phyloP scores from a whole-genome alignment of 2,329 filamentous ascomycete genomes.

The Elsinoe arachidis region DNA sequence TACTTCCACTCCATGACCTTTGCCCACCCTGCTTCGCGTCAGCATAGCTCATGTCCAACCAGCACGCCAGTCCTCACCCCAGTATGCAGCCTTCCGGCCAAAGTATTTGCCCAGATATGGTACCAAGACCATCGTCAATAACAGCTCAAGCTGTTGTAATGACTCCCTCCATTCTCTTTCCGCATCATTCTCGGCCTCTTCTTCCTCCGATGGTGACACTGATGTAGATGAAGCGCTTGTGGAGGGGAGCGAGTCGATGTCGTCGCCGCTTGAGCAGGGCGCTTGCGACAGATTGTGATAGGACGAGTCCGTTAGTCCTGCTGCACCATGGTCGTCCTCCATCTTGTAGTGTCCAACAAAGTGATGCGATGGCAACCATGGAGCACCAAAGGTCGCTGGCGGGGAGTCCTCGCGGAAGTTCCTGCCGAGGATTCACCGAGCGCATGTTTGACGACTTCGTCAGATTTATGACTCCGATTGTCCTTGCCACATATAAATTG shows the following conservation, averaged over 20 bases:
- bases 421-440: slow-evolving; percentile 1
- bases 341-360: background rate
- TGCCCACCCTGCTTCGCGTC: slow-evolving; percentile 62
- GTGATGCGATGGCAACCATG: background rate
- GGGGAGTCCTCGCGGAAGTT: background rate
- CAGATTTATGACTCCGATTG: slow-evolving; percentile 6
- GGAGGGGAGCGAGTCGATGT: slow-evolving; percentile 43
- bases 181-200: slow-evolving; percentile 64
- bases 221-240: slow-evolving; percentile 44
- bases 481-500: background rate
- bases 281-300: slow-evolving; percentile 40
- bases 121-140: slow-evolving; percentile 89
- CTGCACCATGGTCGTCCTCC: slow-evolving; percentile 11
- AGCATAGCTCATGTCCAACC: slow-evolving; percentile 16
- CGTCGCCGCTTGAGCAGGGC: slow-evolving; percentile 28
- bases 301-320: slow-evolving; percentile 27
- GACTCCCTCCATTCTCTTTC: slow-evolving; percentile 93
- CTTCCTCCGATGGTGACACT: slow-evolving; percentile 35
- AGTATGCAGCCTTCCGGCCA: slow-evolving; percentile 89
- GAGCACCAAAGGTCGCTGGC: background rate
- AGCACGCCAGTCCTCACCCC: slow-evolving; percentile 57
- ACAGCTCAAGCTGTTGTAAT: slow-evolving; percentile 82
- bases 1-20: slow-evolving; percentile 95
- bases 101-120: slow-evolving; percentile 93
- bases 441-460: background rate